phyloP scores from a whole-genome alignment of 1,284 basidiomycete species.

The Ceratobasidium sp. region DNA sequence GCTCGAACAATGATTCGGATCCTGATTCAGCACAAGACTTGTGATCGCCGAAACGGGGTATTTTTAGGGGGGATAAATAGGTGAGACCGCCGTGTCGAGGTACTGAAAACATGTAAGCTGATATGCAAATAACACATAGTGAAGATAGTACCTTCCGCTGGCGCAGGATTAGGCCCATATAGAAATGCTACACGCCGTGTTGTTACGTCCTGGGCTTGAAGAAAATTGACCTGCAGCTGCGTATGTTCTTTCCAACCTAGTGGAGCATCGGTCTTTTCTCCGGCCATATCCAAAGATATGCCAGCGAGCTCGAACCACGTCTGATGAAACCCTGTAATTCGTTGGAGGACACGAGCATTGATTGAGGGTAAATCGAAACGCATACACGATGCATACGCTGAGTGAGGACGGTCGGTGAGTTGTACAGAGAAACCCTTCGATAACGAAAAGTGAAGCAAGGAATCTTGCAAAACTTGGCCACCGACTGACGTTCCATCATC shows the following conservation, averaged over 20 bases:
- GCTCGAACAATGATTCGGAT: slow-evolving; percentile 15
- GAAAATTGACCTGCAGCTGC: slow-evolving; percentile 65
- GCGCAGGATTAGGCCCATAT: slow-evolving; percentile 49
- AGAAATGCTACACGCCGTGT: slow-evolving; percentile 71
- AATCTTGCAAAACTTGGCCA: background rate
- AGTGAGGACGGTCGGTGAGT: slow-evolving; percentile 20
- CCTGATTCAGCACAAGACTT: background rate
- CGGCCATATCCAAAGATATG: slow-evolving; percentile 59
- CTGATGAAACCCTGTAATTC: slow-evolving; percentile 37
- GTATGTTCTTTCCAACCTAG: slow-evolving; percentile 62
- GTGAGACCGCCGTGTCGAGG: slow-evolving; percentile 39
- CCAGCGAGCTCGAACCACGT: slow-evolving; percentile 75
- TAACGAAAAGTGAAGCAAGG: slow-evolving; percentile 58
- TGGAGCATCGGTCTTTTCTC: slow-evolving; percentile 76
- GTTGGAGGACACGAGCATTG: slow-evolving; percentile 16
- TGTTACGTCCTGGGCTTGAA: slow-evolving; percentile 70
- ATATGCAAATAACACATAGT: slow-evolving; percentile 1
- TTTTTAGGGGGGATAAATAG: slow-evolving; percentile 34
- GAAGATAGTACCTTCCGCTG: slow-evolving; percentile 36
- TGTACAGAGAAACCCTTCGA: slow-evolving; percentile 58
- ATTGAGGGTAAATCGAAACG: slow-evolving; percentile 30
- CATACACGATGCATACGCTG: slow-evolving; percentile 14
- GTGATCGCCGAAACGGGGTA: slow-evolving; percentile 2
- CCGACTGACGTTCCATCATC: background rate
- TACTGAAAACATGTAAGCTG: slow-evolving; percentile 13